Conservation (phyloP, 2,329 filamentous ascomycete genomes). For the Phyllosticta ampelicida region DNA sequence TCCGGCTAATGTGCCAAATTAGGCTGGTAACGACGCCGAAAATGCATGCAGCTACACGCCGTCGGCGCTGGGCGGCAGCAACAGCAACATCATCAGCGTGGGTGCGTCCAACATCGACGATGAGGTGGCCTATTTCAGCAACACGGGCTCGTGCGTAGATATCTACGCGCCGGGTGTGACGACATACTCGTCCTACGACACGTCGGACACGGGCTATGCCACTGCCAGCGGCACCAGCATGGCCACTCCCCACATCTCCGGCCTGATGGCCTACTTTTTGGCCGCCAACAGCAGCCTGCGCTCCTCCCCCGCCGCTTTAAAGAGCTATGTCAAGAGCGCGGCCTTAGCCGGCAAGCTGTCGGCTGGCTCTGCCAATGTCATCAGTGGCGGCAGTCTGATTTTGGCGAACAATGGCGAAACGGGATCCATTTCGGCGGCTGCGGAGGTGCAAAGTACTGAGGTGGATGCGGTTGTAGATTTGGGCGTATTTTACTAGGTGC, state of each 20-base stretch:
- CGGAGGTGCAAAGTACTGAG: background rate
- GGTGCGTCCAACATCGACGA: conserved; percentile 25
- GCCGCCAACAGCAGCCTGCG: conserved; percentile 17
- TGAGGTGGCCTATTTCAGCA: conserved; percentile 23
- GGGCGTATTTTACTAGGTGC: conserved; percentile 5
- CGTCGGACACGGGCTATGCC: conserved; percentile 25
- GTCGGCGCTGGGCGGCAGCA: conserved; percentile 16
- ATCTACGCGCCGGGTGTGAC: conserved; percentile 27
- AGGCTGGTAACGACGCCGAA: conserved; percentile 22
- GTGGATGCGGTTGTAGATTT: conserved; percentile 3
- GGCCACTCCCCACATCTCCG: conserved; percentile 55
- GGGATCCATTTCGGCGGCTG: background rate
- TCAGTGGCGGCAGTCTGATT: conserved; percentile 1
- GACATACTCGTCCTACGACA: conserved; percentile 32
- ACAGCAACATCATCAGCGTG: conserved; percentile 27
- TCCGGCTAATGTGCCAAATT: too few relatives aligned
- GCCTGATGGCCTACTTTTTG: conserved; percentile 55
- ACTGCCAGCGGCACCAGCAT: conserved; percentile 48
- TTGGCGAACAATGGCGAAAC: conserved; percentile 8
- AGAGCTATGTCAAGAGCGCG: background rate
- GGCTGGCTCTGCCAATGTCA: background rate
- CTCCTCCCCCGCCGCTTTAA: conserved; percentile 2
- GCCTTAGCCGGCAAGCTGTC: conserved; percentile 2
- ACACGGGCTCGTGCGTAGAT: conserved; percentile 25
- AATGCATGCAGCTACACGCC: conserved; percentile 22